Evolutionary conservation across 2,329 filamentous ascomycete species (phyloP), one percentile per base, ranked within the genome.

Genomic region (Phaeomoniella chlamydospora): DNA sequence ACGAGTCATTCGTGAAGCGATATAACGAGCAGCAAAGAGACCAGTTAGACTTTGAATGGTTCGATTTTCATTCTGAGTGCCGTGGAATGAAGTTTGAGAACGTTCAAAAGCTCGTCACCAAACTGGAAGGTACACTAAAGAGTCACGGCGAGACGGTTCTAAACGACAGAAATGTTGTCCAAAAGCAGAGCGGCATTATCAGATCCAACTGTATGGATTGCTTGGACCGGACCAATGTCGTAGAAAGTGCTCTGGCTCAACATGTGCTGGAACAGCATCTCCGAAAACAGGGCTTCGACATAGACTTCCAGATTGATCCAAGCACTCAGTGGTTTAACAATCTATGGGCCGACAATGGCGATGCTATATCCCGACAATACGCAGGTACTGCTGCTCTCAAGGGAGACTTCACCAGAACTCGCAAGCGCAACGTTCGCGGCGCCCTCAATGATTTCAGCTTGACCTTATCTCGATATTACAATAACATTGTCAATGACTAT

Each of bases 121-220:
- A 65, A 1, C 58, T 96, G 3, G 71, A 71, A 17, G 59, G 67
- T 3, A 76, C 71, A n/a, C 62, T 94, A 9, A 74, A 80, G 31
- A 63, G 67, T 3, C 74, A 80, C 32, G 78, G 82, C 1, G 86
- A 82, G 60, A 85, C 80, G 0, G 70, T 82, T 10, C 54, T 70
- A 11, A 57, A 65, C 5, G 51, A 62, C 18, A 59, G 62, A 13
- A 52, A 55, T 15, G 43, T 61, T 2, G 39, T 57, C 14, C 55
- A 58, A 19, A 55, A 52, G 33, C 87, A 94, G 53, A 67, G 62
- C 16, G 87, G 87, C 1, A 73, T 93, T 4, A 55, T 96, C n/a
- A 72, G 90, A 38, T 94, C 86, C 2, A 98, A 98, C 51, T 98
- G 90, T 56, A 96, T 98, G 90, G 90, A 98, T 52, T 98, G 90